Percentiles rank a stretch among this genome's conserved stretches.
phyloP scores from a whole-genome alignment of 495 filamentous ascomycete genomes.

The Hyphodiscus hymeniophilus region DNA sequence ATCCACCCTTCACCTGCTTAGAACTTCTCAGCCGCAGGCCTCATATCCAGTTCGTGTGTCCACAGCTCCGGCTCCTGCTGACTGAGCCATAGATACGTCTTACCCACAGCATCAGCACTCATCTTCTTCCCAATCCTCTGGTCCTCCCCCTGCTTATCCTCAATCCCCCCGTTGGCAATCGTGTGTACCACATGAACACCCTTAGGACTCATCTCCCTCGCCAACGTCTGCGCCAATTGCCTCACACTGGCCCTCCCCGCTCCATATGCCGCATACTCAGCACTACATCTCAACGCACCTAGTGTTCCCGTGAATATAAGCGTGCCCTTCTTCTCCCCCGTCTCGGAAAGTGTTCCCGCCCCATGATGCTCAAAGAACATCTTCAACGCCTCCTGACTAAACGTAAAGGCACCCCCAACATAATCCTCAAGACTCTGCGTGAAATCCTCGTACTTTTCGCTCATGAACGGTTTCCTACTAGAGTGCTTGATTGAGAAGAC shows the following conservation, averaged over 20 bases:
- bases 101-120: constrained; percentile 37
- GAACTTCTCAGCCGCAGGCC: constrained; percentile 39
- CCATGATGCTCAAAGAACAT: constrained; percentile 37
- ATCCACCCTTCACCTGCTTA: no score
- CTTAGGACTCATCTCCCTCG: constrained; percentile 36
- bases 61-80: constrained; percentile 32
- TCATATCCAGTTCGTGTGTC: constrained; percentile 38
- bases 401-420: constrained; percentile 39
- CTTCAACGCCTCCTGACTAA: constrained; percentile 34
- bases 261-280: constrained; percentile 38
- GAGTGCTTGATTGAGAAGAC: constrained; percentile 40
- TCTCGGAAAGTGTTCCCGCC: constrained; percentile 24
- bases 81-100: constrained; percentile 38
- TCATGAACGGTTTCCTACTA: constrained; percentile 37
- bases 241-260: constrained; percentile 33
- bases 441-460: constrained; percentile 37
- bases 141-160: constrained; percentile 34
- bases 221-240: constrained; percentile 36
- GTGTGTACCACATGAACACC: constrained; percentile 42
- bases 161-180: constrained; percentile 37
- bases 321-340: constrained; percentile 37
- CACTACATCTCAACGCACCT: constrained; percentile 34
- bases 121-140: constrained; percentile 35
- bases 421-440: constrained; percentile 32
- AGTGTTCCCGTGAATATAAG: constrained; percentile 41